Evolutionary conservation across 2,329 filamentous ascomycete species (phyloP).

Genomic region (Fusarium multiceps): DNA sequence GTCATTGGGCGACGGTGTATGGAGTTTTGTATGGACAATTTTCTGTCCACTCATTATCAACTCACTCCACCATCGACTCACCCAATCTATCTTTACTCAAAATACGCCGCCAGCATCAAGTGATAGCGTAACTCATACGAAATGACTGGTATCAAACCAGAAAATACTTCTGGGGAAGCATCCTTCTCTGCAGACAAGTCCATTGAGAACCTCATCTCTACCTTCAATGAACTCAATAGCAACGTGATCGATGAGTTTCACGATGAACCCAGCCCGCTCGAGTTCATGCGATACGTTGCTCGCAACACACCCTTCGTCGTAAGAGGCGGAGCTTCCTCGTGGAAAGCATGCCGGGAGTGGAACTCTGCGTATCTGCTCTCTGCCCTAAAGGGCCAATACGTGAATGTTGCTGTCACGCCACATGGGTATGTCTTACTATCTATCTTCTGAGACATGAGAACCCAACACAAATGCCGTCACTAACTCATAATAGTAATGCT

Average conservation of each 20-base stretch:
- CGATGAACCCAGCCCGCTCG: conserved; percentile 76
- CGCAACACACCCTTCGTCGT: conserved; percentile 81
- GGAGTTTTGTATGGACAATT: background rate
- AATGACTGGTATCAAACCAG: background rate
- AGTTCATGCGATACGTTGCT: conserved; percentile 83
- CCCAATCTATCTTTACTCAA: background rate
- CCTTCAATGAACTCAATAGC: conserved; percentile 80
- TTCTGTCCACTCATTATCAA: background rate
- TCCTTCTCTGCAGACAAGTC: conserved; percentile 28
- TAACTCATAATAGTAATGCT: conserved; percentile 49
- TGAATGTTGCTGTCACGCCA: conserved; percentile 85
- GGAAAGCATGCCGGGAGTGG: conserved; percentile 74
- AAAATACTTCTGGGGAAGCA: background rate
- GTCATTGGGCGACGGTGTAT: background rate
- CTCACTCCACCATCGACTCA: background rate
- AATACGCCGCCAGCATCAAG: background rate
- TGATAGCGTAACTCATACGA: background rate
- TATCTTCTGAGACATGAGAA: background rate
- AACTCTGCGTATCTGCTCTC: conserved; percentile 67
- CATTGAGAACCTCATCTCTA: conserved; percentile 66
- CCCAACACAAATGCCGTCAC: background rate
- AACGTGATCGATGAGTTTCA: conserved; percentile 68
- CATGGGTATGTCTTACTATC: conserved; percentile 64
- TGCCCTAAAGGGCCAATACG: conserved; percentile 64
- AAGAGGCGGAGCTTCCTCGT: conserved; percentile 69